A percentile compares a stretch with the other conserved stretches of the same genome.
These are phyloP conservation scores for Curvularia spicifera DNA, from an alignment of 2,329 filamentous ascomycete species.

Conservation along the genomic window DNA sequence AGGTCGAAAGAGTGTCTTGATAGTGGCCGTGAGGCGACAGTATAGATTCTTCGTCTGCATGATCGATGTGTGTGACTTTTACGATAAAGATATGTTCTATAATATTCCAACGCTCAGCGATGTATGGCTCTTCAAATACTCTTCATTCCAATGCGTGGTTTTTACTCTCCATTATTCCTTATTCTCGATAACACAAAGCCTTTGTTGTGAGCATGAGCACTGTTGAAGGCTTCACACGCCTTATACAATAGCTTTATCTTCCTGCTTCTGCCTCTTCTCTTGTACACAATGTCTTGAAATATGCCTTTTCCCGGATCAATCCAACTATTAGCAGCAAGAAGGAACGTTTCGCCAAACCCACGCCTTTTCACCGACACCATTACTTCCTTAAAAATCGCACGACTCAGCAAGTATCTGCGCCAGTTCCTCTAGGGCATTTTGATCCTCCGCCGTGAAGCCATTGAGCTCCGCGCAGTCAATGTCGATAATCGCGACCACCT, in stretches of 20 bases:
- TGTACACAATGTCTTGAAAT: background rate
- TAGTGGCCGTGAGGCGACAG: slow-evolving; percentile 4
- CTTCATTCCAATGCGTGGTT: background rate
- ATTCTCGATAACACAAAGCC: background rate
- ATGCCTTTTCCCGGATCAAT: background rate
- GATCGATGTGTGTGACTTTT: background rate
- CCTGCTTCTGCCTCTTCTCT: background rate
- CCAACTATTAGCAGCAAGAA: no score
- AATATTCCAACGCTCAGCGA: no score
- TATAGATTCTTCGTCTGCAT: background rate
- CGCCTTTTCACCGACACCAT: background rate
- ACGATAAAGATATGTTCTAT: no score
- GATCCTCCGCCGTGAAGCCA: slow-evolving; percentile 74
- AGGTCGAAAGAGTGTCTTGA: background rate
- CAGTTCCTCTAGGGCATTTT: slow-evolving; percentile 68
- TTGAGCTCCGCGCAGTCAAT: slow-evolving; percentile 72
- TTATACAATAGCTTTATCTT: background rate
- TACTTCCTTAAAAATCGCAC: slow-evolving; percentile 39
- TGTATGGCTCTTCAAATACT: background rate
- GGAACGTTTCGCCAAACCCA: background rate
- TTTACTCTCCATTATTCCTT: background rate
- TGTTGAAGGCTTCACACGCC: background rate
- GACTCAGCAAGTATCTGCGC: slow-evolving; percentile 41
- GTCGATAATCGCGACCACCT: slow-evolving; percentile 77
- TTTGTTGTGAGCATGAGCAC: background rate